Conservation (phyloP, 805 yeast species). For the Metschnikowia amazonensis region DNA sequence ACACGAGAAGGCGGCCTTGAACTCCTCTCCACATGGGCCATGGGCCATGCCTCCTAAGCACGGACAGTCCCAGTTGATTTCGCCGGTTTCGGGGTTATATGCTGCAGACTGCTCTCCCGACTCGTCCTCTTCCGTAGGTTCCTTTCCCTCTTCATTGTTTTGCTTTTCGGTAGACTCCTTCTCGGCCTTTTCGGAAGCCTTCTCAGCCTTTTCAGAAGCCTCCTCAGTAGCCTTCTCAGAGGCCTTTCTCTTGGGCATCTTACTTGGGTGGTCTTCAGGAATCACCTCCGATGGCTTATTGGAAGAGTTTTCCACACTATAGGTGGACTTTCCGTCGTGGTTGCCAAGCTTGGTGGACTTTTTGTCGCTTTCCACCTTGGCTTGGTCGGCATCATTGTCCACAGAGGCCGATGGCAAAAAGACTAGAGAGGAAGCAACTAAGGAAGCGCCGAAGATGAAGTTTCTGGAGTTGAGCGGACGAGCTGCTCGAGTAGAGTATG, state of each 20-base stretch:
- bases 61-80: conserved; percentile 99
- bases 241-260: conserved; percentile 10
- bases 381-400: conserved; percentile 15
- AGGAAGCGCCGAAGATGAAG: conserved; percentile 9
- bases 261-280: conserved; percentile 11
- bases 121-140: conserved; percentile 20
- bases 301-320: conserved; percentile 9
- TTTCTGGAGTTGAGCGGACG: conserved; percentile 1
- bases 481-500: conserved; percentile 10
- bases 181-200: conserved; percentile 8
- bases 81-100: conserved; percentile 94
- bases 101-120: conserved; percentile 55
- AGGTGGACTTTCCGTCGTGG: conserved; percentile 7
- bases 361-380: conserved; percentile 13
- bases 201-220: conserved; percentile 7
- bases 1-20: conserved; percentile 91
- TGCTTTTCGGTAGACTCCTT: conserved; percentile 1
- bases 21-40: conserved; percentile 97
- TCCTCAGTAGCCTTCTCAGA: conserved; percentile 5
- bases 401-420: conserved; percentile 8
- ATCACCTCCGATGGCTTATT: conserved; percentile 7
- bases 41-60: conserved; percentile 98
- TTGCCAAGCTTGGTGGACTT: conserved; percentile 4
- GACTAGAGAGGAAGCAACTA: conserved; percentile 9
- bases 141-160: neutral